Evolutionary conservation across 768 basidiomycete species (phyloP).

Genomic region (Lactifluus subvellereus): DNA sequence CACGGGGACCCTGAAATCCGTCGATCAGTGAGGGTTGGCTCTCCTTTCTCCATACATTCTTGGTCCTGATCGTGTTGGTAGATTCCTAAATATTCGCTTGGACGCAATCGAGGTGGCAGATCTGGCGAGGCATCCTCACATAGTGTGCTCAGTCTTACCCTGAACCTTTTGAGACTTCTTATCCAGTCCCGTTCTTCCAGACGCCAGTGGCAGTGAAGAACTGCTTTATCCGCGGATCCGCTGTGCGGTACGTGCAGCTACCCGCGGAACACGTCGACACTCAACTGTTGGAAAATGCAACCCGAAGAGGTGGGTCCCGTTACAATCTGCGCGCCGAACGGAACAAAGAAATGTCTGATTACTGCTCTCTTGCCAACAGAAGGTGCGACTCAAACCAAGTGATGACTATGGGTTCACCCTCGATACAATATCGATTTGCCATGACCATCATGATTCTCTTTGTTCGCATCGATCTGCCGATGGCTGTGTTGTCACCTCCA

Average conservation of each 20-base stretch:
- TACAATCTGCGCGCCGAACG: neutral
- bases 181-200: constrained; percentile 36
- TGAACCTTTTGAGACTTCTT: neutral
- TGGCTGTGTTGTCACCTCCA: neutral
- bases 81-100: constrained; percentile 92
- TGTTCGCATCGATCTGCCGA: neutral
- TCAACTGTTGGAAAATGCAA: constrained; percentile 92
- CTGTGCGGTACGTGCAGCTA: constrained; percentile 95
- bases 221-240: constrained; percentile 97
- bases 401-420: constrained; percentile 1
- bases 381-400: constrained; percentile 15
- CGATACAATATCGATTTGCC: neutral
- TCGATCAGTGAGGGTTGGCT: constrained; percentile 72
- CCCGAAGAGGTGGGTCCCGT: constrained; percentile 72
- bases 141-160: constrained; percentile 49
- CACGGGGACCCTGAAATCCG: constrained; percentile 91
- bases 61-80: constrained; percentile 29
- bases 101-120: constrained; percentile 92
- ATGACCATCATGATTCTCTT: neutral
- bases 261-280: constrained; percentile 93
- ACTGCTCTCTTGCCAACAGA: constrained; percentile 2
- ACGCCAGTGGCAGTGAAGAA: constrained; percentile 87
- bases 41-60: constrained; percentile 29
- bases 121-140: constrained; percentile 91
- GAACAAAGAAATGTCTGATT: neutral